Base-by-base conservation (phyloP, 345 rosid genomes). In the Abelmoschus esculentus region DNA sequence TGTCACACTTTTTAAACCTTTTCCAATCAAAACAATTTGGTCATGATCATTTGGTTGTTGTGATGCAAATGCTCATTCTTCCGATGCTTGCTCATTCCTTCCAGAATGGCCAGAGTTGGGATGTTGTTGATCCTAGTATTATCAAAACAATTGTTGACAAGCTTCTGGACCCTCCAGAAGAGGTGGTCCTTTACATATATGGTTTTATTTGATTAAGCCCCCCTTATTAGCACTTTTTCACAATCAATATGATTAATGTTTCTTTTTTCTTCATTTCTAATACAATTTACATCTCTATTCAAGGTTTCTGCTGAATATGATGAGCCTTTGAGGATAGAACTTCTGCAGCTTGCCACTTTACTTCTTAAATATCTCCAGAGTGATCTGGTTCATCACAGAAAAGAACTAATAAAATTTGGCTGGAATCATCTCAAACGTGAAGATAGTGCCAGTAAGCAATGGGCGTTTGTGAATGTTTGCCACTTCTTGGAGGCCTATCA, bases 391-490 rank as follows among this genome's bases (percentile, higher is more conserved):
- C 90, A 89, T 66, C 98, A 95, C 75, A 87, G 98, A 81, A 95
- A 95, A 80, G 99, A 95, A 76, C 90, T 95, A 63, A 95, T 95
- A 70, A 95, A 91, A 81, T 95, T 95, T 82, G 99, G 99, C 54
- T 95, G 99, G 99, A 95, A 92, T 87, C 99, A 95, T 84, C 97
- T 95, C 70, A 95, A 95, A 79, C 92, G 99, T 55, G 99, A 95
- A 81, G 99, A 95, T 72, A 95, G 99, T 85, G 98, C 98, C 73
- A 95, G 99, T 82, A 95, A 95, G 84, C 99, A 95, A 79, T 95
- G 99, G 99, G 99, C 99, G 58, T 95, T 95, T 86, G 99, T 95
- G 71, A 95, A 95, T 77, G 98, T 95, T 75, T 91, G 98, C 71
- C 99, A 95, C 80, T 95, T 95, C 81, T 78, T 95, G 85, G 98